Evolutionary conservation across 2,329 filamentous ascomycete genomes (phyloP), one percentile per base, ranked within the genome.

Genomic region (Alternaria arbusti): DNA sequence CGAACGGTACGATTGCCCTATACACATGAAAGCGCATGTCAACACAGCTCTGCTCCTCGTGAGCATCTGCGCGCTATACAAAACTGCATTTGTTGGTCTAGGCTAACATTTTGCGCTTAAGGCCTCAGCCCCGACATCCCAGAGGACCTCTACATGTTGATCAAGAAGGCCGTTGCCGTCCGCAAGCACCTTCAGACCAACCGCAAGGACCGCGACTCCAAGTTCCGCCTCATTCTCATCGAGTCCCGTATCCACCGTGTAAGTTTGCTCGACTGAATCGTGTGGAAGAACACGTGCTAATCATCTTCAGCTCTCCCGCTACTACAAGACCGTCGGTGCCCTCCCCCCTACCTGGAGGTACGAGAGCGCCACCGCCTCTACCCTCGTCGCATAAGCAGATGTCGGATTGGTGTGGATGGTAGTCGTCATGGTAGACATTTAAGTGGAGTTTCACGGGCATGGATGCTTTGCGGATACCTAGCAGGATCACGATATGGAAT

Each of bases 181-280:
- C 95, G 96, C 88, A 99, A 99, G 93, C 96, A 99, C 87, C 93
- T 99, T 77, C 94, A 97, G 90, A 93, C 93, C 86, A 99, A 99
- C 91, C 95, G 96, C 87, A 99, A 99, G 91, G 96, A 99, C 90
- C 97, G 94, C 89, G 96, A 99, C 89, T 93, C 91, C 89, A 99
- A 99, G 90, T 99, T 99, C 93, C 95, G 96, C 83, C 93, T 99
- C 75, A 99, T 99, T 95, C 92, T 99, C 79, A 97, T 99, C 86
- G 96, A 99, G 90, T 98, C 96, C 83, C 93, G 96, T 86, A 98
- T 99, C 86, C 96, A 99, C 92, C 95, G 96, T 88, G 60, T 63
- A 63, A 47, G 61, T 20, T 20, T 20, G 20, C 20, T 20, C 20
- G 20, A 20, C 20, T 20, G 20, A 20, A 20, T 20, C 20, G 20